Evolutionary conservation across 2,329 filamentous ascomycete genomes (phyloP).

Genomic region (Fusarium clavum): DNA sequence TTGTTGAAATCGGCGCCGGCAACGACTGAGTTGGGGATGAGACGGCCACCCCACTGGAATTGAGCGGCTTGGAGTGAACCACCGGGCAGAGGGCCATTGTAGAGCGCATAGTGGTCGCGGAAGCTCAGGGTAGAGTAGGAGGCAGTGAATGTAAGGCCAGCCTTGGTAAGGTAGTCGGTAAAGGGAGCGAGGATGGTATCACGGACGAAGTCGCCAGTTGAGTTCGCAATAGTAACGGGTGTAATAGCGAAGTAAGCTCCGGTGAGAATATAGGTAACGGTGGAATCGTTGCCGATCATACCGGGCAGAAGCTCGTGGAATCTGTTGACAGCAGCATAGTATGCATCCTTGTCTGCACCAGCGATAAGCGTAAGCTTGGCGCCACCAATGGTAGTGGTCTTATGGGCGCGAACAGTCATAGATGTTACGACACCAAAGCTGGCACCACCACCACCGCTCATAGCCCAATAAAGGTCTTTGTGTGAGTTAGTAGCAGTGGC

Average conservation of each 20-base stretch:
- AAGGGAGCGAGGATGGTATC: constrained; percentile 5
- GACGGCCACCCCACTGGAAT: constrained; percentile 54
- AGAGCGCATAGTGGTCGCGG: constrained; percentile 58
- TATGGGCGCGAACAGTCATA: constrained; percentile 28
- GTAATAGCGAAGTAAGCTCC: constrained; percentile 56
- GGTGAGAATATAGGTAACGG: constrained; percentile 62
- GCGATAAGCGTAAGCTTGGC: constrained; percentile 3
- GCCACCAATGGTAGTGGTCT: constrained; percentile 7
- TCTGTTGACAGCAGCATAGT: not conserved
- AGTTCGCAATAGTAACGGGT: constrained; percentile 59
- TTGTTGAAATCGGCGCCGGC: constrained; percentile 40
- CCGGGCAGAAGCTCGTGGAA: constrained; percentile 51
- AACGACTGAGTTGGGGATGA: constrained; percentile 53
- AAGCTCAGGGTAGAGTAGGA: constrained; percentile 5
- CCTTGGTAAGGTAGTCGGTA: constrained; percentile 1
- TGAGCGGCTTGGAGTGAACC: constrained; percentile 50
- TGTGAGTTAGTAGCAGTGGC: not conserved
- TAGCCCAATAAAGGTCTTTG: not conserved
- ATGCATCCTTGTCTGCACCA: constrained; percentile 1
- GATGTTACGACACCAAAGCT: not conserved
- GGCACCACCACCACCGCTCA: not conserved
- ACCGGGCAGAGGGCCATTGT: constrained; percentile 54
- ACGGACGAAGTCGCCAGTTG: constrained; percentile 5
- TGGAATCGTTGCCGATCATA: constrained; percentile 62
- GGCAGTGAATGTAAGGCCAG: not conserved